Base-by-base conservation (phyloP, 306 rosid genomes). In the Oemleria cerasiformis region DNA sequence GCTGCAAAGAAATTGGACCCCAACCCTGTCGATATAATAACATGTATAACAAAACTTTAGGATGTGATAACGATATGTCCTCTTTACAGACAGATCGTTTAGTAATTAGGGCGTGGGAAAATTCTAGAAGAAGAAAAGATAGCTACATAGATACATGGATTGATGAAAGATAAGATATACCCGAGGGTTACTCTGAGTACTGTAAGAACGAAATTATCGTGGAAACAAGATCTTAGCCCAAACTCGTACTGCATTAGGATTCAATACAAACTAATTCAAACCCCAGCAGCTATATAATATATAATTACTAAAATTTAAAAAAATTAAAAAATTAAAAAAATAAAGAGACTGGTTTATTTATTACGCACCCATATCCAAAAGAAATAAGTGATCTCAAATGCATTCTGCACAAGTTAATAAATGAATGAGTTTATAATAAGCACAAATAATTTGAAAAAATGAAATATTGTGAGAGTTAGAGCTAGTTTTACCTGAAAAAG, bases 291-390 rank as follows among this genome's bases (percentile, higher is more conserved):
- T 30, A 30, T 30, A 30, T 30, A 25, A 25, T 25, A 30, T 30
- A 30, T 30, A 30, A 30, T 30, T 30, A 30, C 36, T 30, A 2
- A 30, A n/a, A n/a, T n/a, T n/a, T n/a, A n/a, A n/a, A n/a, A n/a
- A n/a, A n/a, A n/a, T n/a, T n/a, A n/a, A 16, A 49, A 0, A 49
- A 15, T 36, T 5, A 47, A 40, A 47, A 48, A 19, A 61, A 44
- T 56, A 12, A 69, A 67, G 61, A 65, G 64, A 44, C 14, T 74
- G 5, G 25, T 50, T 10, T 25, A 38, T 62, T 84, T 14, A 57
- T 79, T 84, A 91, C 97, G 97, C 90, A 86, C 97, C 99, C 91
- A 86, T 82, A 87, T 85, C 97, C 97, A 94, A 64, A 91, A 77
- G 95, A 94, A 90, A 77, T 84, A 86, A 6, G 99, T 94, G 67